These are phyloP conservation scores for Pelargonium cotyledonis DNA, from an alignment of 441 rosid species.

Conservation along the genomic window DNA sequence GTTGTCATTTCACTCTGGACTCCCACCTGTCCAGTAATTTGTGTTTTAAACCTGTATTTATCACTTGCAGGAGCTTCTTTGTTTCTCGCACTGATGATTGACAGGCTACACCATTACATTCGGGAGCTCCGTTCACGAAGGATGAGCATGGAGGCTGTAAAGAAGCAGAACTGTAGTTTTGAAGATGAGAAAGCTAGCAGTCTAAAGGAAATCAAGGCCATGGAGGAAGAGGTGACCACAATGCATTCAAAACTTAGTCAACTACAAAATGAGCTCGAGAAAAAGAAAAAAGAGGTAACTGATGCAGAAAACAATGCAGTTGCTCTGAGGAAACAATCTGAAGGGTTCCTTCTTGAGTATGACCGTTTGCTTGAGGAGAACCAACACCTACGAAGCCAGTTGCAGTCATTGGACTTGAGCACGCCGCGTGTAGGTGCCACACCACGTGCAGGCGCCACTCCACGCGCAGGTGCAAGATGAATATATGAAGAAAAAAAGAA, in stretches of 20 bases:
- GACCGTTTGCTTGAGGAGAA: conserved; percentile 83
- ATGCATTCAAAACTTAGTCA: conserved; percentile 39
- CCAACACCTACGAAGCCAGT: conserved; percentile 52
- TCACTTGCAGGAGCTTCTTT: conserved; percentile 49
- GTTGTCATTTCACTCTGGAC: not conserved
- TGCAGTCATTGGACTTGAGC: conserved; percentile 57
- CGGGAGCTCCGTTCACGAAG: conserved; percentile 57
- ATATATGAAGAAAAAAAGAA: conserved; percentile 24
- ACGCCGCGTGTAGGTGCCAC: too few species aligned
- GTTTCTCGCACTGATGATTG: conserved; percentile 59
- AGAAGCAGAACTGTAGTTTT: conserved; percentile 50
- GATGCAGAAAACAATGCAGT: conserved; percentile 61
- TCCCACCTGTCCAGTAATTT: conserved; percentile 5
- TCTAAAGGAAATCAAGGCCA: conserved; percentile 43
- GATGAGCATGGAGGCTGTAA: conserved; percentile 63
- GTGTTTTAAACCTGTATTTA: conserved; percentile 14
- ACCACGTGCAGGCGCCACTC: conserved; percentile 34
- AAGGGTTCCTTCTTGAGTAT: conserved; percentile 87
- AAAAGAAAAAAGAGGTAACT: conserved; percentile 42
- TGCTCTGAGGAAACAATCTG: conserved; percentile 85
- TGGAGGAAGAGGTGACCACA: conserved; percentile 46
- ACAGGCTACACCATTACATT: conserved; percentile 61
- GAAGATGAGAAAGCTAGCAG: conserved; percentile 54
- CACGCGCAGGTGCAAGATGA: conserved; percentile 46
- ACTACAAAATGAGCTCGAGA: conserved; percentile 44